Conservation (phyloP, 148 eudicot genomes). For the Linanthus parryae region DNA sequence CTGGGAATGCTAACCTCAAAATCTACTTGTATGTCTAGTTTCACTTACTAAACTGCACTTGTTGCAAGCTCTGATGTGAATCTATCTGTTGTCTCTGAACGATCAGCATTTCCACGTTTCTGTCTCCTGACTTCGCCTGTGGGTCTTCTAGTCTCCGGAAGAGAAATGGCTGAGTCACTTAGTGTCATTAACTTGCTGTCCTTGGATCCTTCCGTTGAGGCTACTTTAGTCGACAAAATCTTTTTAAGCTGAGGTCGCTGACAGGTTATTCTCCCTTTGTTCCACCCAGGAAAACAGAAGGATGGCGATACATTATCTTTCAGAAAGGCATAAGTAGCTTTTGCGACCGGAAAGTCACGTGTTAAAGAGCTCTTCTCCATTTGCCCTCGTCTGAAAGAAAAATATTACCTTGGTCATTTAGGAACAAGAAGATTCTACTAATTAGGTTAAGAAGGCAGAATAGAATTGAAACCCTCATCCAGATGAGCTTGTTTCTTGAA, state of each 20-base stretch:
- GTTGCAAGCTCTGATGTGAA: conserved; percentile 42
- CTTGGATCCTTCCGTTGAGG: conserved; percentile 30
- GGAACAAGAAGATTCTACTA: neutral
- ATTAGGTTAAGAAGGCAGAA: neutral
- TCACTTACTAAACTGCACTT: conserved; percentile 29
- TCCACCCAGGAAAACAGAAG: conserved; percentile 80
- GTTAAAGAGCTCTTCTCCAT: conserved; percentile 76
- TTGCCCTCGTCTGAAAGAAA: conserved; percentile 67
- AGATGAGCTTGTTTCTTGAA: neutral
- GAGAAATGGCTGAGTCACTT: conserved; percentile 43
- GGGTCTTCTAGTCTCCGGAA: conserved; percentile 26
- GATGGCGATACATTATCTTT: conserved; percentile 56
- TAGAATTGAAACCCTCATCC: neutral
- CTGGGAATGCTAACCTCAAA: neutral
- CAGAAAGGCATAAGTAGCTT: conserved; percentile 59
- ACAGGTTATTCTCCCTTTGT: conserved; percentile 78
- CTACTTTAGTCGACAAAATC: conserved; percentile 34
- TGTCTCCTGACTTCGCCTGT: conserved; percentile 23
- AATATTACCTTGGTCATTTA: neutral
- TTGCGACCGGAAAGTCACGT: conserved; percentile 69
- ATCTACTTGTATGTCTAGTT: neutral
- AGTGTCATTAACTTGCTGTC: conserved; percentile 26
- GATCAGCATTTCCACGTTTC: conserved; percentile 20
- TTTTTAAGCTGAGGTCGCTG: conserved; percentile 68
- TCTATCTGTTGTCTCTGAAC: conserved; percentile 25